Evolutionary conservation across 2,329 filamentous ascomycete species (phyloP), one percentile per base, ranked within the genome.

Genomic region (Fusarium pseudonygamai): DNA sequence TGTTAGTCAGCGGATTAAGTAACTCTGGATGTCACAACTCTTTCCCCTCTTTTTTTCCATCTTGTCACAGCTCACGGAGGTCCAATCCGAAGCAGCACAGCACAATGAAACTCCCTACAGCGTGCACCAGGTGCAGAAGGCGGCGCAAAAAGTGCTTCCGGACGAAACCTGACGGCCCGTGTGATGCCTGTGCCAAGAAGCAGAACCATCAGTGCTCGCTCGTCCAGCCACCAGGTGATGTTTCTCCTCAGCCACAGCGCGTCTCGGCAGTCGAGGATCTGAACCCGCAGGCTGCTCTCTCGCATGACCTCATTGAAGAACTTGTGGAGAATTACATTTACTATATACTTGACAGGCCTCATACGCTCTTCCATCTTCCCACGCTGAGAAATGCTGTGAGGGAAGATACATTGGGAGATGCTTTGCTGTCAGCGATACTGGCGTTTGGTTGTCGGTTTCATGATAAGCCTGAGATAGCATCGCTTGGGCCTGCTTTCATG

Each of bases 261-360:
- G 16, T 50, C 30, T 24, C 47, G 14, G 32, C 32, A 34, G 28
- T 28, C 28, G 42, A 49, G 20, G 43, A 63, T 34, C 28, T 60
- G 20, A 47, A 14, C 43, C 55, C 60, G 34, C 43, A 60, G 28
- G 28, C 26, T 28, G 47, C 14, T 60, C 56, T 63, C 28, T 63
- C 60, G 39, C 55, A 63, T 60, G 60, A 63, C 10, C 55, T 60
- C 18, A 63, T 63, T 39, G 60, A 63, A 30, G 60, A 63, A 5
- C 55, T 63, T 36, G 60, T 60, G 60, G 60, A 60, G 43, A 60
- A 63, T 18, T 63, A 63, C 13, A 63, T 64, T 43, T 58, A 64
- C 43, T 64, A 64, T 3, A 64, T 61, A 50, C 61, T 64, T 50
- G 61, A 64, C 43, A 36, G 56, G 24, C 61, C 61, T 32, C 61